phyloP scores from a whole-genome alignment of 768 basidiomycete genomes.

The Leucocoprinus leucothites region DNA sequence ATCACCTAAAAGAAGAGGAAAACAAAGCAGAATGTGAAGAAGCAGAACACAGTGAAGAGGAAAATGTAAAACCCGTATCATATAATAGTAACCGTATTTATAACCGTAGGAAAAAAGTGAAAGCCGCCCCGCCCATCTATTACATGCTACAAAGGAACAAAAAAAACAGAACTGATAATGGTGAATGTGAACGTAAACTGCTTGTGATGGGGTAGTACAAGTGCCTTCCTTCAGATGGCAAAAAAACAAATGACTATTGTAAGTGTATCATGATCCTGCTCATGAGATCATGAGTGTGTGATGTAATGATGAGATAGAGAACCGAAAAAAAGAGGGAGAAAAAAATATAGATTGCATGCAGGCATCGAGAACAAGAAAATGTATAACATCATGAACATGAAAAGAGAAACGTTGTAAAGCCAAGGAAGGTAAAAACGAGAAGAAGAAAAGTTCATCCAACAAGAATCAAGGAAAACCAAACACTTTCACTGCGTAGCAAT shows the following conservation, averaged over 20 bases:
- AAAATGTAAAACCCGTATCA: background rate
- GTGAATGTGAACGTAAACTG: conserved; percentile 21
- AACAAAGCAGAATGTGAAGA: background rate
- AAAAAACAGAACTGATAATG: conserved; percentile 41
- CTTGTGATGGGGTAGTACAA: background rate
- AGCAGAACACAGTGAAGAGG: background rate
- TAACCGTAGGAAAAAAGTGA: background rate
- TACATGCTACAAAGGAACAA: conserved; percentile 41
- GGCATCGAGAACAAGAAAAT: conserved; percentile 29
- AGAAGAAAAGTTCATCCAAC: conserved; percentile 11
- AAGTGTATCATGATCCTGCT: conserved; percentile 20
- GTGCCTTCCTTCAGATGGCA: conserved; percentile 69
- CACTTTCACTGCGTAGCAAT: conserved; percentile 61
- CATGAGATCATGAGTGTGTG: conserved; percentile 2
- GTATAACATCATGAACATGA: conserved; percentile 21
- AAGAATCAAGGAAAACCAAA: conserved; percentile 17
- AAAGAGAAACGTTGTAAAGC: background rate
- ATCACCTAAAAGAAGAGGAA: background rate
- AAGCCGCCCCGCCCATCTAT: conserved; percentile 33
- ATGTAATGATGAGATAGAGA: background rate
- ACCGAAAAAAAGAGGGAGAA: background rate
- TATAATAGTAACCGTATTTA: conserved; percentile 4
- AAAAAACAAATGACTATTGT: conserved; percentile 19
- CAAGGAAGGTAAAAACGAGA: conserved; percentile 7
- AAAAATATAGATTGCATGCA: conserved; percentile 50